Conservation (phyloP, 306 rosid species). For the Medicago lupulina region DNA sequence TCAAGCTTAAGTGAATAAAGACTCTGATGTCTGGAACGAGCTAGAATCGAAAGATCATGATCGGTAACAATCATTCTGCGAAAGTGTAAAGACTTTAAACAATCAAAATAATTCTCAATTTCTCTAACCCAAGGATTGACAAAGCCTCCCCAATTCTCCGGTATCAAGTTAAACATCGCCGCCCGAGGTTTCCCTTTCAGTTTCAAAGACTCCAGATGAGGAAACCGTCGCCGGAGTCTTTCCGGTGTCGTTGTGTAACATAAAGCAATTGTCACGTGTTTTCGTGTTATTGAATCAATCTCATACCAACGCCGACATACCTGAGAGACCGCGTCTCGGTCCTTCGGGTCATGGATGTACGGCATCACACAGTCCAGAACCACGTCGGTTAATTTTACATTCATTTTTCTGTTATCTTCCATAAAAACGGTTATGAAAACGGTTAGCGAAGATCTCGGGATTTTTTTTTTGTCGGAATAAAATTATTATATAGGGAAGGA, state of each 20-base stretch:
- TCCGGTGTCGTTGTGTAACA: slow-evolving; percentile 89
- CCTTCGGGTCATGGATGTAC: slow-evolving; percentile 77
- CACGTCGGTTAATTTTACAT: slow-evolving; percentile 55
- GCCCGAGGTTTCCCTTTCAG: slow-evolving; percentile 96
- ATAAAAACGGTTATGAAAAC: too few relatives aligned
- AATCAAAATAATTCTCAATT: slow-evolving; percentile 63
- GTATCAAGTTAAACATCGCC: slow-evolving; percentile 93
- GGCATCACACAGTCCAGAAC: slow-evolving; percentile 78
- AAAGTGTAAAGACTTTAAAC: slow-evolving; percentile 79
- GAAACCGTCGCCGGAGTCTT: slow-evolving; percentile 68
- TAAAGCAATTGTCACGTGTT: slow-evolving; percentile 92
- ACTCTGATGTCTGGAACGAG: slow-evolving; percentile 64
- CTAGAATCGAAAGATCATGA: slow-evolving; percentile 76
- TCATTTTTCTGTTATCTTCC: background rate
- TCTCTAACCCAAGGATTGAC: slow-evolving; percentile 86
- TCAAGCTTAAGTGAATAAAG: slow-evolving; percentile 83
- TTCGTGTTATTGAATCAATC: slow-evolving; percentile 84
- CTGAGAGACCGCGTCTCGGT: slow-evolving; percentile 79
- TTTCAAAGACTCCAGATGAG: slow-evolving; percentile 75
- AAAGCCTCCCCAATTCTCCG: slow-evolving; percentile 96
- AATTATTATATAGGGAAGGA: too few relatives aligned
- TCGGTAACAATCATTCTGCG: slow-evolving; percentile 94
- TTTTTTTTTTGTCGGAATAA: too few relatives aligned
- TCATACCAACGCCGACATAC: slow-evolving; percentile 92
- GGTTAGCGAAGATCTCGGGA: too few relatives aligned